Base-by-base conservation (phyloP, 1,139 yeast species). In the Saccharomyces hybrid region DNA sequence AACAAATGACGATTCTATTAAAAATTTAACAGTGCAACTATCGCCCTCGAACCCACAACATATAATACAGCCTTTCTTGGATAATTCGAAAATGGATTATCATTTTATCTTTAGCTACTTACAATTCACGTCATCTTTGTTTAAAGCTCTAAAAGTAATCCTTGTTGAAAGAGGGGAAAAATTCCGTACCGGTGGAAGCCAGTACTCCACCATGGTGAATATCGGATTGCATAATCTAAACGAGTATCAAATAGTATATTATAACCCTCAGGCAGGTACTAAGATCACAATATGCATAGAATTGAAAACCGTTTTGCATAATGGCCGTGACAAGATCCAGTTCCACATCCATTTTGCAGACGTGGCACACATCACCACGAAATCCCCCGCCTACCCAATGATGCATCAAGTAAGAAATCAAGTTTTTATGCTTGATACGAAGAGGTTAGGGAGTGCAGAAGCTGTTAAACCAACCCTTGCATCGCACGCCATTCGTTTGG, bases 101-200 rank as follows among this genome's bases (percentile, higher is more conserved):
- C 68, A 67, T 54, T 65, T 67, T 50, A 64, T 68, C 14, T 70
- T 70, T 61, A 65, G 67, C 54, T 69, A 69, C 52, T 55, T 68
- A 47, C 71, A 68, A 48, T 69, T 69, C 52, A 69, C 73, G 1
- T 67, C 71, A 4, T 61, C 68, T 1, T 56, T 70, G 9, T 70
- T 70, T 55, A 56, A 61, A 1, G 61, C 66, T 2, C 51, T 68
- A 5, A 59, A 61, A 42, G 51, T 55, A 16, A 64, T 68, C 19
- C 49, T 62, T 2, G 53, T 55, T n/a, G 59, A 59, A 31, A 54
- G 52, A 11, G 32, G 54, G 16, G 53, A 54, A 44, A 54, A 55
- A 38, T 38, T 16, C 44, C 44, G 19, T 38, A 12, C 16, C n/a
- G 26, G 24, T 19, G 50, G 50, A 16, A 52, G 52, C 16, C 52